Percentiles rank a stretch among this genome's conserved stretches.
These are phyloP conservation scores for Dalbergia cochinchinensis DNA, from an alignment of 306 rosid genomes.

Conservation along the genomic window DNA sequence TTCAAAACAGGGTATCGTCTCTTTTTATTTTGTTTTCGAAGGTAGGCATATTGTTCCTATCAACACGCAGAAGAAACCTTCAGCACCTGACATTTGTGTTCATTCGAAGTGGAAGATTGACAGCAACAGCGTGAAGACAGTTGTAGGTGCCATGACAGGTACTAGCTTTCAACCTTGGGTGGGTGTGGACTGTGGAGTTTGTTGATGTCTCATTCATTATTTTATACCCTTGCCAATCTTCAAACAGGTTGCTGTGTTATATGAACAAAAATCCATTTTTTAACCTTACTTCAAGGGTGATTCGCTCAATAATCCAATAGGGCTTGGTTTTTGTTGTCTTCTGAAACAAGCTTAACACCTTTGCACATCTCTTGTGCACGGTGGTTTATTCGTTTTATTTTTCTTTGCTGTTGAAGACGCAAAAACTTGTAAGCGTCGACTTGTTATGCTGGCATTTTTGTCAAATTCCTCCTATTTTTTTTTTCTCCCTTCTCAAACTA, in stretches of 20 bases:
- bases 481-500: background rate
- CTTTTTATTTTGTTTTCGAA: background rate
- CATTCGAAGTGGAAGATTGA: slow-evolving; percentile 47
- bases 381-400: slow-evolving; percentile 1
- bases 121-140: slow-evolving; percentile 43
- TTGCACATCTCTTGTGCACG: background rate
- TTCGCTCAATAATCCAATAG: too few relatives aligned
- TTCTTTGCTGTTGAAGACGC: background rate
- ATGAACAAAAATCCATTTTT: background rate
- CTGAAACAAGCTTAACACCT: background rate
- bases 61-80: slow-evolving; percentile 35
- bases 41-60: slow-evolving; percentile 44
- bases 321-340: background rate
- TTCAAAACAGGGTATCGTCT: background rate
- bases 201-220: background rate
- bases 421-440: background rate
- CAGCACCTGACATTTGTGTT: slow-evolving; percentile 44
- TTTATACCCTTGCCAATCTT: background rate
- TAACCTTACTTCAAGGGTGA: too few relatives aligned
- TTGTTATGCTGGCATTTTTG: slow-evolving; percentile 15
- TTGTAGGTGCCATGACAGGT: slow-evolving; percentile 73
- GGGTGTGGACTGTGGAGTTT: background rate
- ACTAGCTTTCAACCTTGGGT: slow-evolving; percentile 33
- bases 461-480: background rate
- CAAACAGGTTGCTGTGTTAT: background rate